Percentiles rank a stretch among this genome's conserved stretches.
Evolutionary conservation across 306 rosid genomes (phyloP).

Genomic region (Vigna trinervia): DNA sequence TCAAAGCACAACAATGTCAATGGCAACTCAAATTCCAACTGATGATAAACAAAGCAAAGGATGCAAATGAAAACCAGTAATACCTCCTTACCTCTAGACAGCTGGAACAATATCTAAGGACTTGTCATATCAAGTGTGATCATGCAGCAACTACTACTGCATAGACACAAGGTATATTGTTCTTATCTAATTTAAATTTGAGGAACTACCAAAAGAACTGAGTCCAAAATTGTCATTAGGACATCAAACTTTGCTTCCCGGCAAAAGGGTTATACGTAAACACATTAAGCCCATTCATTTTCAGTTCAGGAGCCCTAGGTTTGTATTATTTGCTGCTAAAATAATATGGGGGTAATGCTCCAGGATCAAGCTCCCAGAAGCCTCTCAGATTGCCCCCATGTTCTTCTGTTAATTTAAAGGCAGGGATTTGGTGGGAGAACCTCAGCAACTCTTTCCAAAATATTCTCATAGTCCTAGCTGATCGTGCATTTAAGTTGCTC

Average conservation of each 20-base stretch:
- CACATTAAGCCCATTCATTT: slow-evolving; percentile 24
- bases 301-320: slow-evolving; percentile 34
- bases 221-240: slow-evolving; percentile 32
- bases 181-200: slow-evolving; percentile 35
- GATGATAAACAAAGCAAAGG: slow-evolving; percentile 8
- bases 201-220: background rate
- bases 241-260: slow-evolving; percentile 32
- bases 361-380: slow-evolving; percentile 86
- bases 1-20: background rate
- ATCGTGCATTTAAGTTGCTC: slow-evolving; percentile 43
- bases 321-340: slow-evolving; percentile 13
- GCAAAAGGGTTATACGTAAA: slow-evolving; percentile 33
- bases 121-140: slow-evolving; percentile 21
- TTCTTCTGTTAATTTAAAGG: slow-evolving; percentile 69
- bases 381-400: slow-evolving; percentile 64
- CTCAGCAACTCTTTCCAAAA: slow-evolving; percentile 56
- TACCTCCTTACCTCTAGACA: slow-evolving; percentile 30
- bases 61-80: slow-evolving; percentile 35
- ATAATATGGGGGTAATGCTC: slow-evolving; percentile 66
- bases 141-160: slow-evolving; percentile 19
- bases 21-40: background rate
- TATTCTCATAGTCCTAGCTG: slow-evolving; percentile 45
- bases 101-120: slow-evolving; percentile 6
- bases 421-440: slow-evolving; percentile 87
- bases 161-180: slow-evolving; percentile 28